Evolutionary conservation across 2,329 filamentous ascomycete genomes (phyloP).

Genomic region (Atkinsonella texensis): DNA sequence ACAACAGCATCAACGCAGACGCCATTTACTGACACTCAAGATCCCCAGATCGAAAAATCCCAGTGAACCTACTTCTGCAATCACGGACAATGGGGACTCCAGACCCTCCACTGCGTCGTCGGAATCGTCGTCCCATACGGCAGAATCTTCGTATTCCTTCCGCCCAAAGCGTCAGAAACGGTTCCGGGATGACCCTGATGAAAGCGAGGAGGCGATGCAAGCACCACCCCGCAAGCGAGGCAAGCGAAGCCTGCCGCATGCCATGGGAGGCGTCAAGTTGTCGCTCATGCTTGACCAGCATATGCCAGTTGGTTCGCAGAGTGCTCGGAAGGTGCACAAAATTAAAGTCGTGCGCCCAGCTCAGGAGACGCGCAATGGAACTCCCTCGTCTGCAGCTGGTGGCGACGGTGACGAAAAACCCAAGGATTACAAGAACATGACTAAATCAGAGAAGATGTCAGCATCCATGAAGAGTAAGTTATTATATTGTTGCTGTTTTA

Average conservation of each 20-base stretch:
- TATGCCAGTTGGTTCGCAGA: slow-evolving; percentile 12
- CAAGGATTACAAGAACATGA: slow-evolving; percentile 50
- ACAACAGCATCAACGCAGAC: slow-evolving; percentile 11
- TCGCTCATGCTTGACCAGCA: slow-evolving; percentile 10
- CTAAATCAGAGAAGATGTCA: slow-evolving; percentile 56
- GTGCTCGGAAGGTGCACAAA: slow-evolving; percentile 23
- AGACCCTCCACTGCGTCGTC: slow-evolving; percentile 42
- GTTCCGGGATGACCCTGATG: slow-evolving; percentile 37
- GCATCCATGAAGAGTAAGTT: slow-evolving; percentile 50
- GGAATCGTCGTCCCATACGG: slow-evolving; percentile 35
- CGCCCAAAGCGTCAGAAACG: slow-evolving; percentile 43
- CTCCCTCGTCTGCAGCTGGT: slow-evolving; percentile 13
- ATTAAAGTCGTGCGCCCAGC: slow-evolving; percentile 25
- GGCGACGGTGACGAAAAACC: slow-evolving; percentile 26
- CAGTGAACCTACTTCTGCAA: slow-evolving; percentile 23
- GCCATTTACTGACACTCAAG: slow-evolving; percentile 25
- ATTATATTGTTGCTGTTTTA: not conserved
- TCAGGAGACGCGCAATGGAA: slow-evolving; percentile 18
- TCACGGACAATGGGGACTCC: slow-evolving; percentile 31
- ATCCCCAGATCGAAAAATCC: slow-evolving; percentile 30
- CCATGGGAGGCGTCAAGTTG: slow-evolving; percentile 6
- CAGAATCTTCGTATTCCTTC: slow-evolving; percentile 39
- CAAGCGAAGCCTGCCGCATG: slow-evolving; percentile 15
- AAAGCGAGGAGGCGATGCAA: slow-evolving; percentile 23
- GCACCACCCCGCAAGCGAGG: slow-evolving; percentile 27